Base-by-base conservation (phyloP, 768 basidiomycete genomes). In the Kwoniella bestiolae region DNA sequence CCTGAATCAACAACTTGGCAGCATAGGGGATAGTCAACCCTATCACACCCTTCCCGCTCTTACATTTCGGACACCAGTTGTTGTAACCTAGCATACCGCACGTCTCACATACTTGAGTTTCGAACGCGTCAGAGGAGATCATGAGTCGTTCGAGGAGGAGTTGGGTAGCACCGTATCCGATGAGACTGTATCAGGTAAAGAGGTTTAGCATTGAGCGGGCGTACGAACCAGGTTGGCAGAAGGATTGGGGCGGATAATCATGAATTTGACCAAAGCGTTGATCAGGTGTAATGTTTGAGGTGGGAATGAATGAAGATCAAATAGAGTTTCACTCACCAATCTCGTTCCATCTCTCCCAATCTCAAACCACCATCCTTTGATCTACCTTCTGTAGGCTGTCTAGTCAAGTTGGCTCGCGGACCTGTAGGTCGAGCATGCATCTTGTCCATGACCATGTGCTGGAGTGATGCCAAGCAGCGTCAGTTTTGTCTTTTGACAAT, bases 381-480 rank as follows among this genome's bases (percentile, higher is more conserved):
- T 60, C 96, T 89, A 83, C 96, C 96, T 83, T 99, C 96, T 1
- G 96, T 99, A 3, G 96, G 96, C 81, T 99, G 96, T 47, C 96
- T 88, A 2, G 96, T 99, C 57, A 99, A 83, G 23, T 93, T 94
- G 9, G 96, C 96, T 78, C 94, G 90, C 50, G 96, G 96, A 16
- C 96, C 95, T 76, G 92, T 90, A 56, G 96, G 94, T 63, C 96
- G 89, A 70, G 96, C 96, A 74, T 99, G 96, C 96, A 99, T 99
- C 85, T 99, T 99, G 85, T 99, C 96, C 89, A 97, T 91, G 56
- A 98, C 95, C 95, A 98, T 98, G 83, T 95, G 94, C 84, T 94
- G 89, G n/a, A n/a, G n/a, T n/a, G n/a, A n/a, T n/a, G n/a, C n/a
- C n/a, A n/a, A n/a, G n/a, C n/a, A n/a, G n/a, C n/a, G 12, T 44